Evolutionary conservation across 768 basidiomycete species (phyloP).

Genomic region (Phanerochaete sordida): DNA sequence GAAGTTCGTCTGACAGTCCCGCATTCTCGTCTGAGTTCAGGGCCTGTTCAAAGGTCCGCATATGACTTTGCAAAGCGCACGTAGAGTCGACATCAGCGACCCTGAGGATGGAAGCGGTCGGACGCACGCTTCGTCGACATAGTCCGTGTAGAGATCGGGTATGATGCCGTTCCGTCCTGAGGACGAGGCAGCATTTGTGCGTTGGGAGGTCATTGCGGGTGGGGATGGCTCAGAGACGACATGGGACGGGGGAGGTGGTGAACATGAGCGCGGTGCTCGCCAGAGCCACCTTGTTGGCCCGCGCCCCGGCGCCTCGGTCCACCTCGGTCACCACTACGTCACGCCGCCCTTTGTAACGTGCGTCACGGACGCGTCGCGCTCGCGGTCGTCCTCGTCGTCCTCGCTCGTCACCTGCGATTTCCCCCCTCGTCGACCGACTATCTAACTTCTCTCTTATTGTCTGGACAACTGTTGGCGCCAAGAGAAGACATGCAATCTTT

Average conservation of each 20-base stretch:
- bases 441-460: too few relatives aligned
- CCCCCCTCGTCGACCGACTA: too few relatives aligned
- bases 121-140: constrained; percentile 65
- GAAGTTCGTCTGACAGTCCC: constrained; percentile 8
- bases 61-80: constrained; percentile 39
- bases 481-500: too few relatives aligned
- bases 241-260: not conserved
- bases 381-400: too few relatives aligned
- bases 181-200: not conserved
- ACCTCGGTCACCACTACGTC: not conserved
- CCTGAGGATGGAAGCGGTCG: not conserved
- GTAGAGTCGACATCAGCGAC: not conserved
- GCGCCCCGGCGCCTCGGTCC: too few relatives aligned
- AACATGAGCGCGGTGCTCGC: not conserved
- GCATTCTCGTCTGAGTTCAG: constrained; percentile 33
- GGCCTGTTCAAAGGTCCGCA: constrained; percentile 77
- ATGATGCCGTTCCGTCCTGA: not conserved
- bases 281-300: not conserved
- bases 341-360: not conserved
- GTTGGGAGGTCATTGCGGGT: not conserved
- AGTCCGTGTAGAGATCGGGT: constrained; percentile 37
- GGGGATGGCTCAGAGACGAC: not conserved
- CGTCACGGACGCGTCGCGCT: not conserved
- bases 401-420: too few relatives aligned
- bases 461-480: too few relatives aligned